phyloP scores from a whole-genome alignment of 163 green algal species.

The Trebouxia gelatinosa region DNA sequence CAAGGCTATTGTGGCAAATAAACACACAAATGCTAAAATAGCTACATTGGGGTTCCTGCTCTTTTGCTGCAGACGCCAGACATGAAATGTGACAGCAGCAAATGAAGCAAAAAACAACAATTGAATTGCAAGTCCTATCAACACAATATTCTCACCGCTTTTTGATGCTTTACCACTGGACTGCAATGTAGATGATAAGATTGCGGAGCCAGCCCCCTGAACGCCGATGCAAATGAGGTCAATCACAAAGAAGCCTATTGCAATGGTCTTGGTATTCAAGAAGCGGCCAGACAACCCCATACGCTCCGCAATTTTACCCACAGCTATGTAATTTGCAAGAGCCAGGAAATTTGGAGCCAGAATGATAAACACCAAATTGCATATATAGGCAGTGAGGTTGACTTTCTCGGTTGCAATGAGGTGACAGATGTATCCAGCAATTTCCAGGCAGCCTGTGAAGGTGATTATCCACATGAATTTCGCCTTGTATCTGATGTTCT shows the following conservation, averaged over 20 bases:
- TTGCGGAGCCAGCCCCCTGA: neutral
- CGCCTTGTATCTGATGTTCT: neutral
- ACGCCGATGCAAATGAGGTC: slow-evolving; percentile 21
- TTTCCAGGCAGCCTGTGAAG: slow-evolving; percentile 6
- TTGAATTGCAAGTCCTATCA: slow-evolving; percentile 4
- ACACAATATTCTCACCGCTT: neutral
- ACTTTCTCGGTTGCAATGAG: neutral
- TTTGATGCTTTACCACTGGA: neutral
- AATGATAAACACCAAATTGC: slow-evolving; percentile 20
- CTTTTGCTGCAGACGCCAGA: neutral
- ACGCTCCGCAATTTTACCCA: slow-evolving; percentile 9
- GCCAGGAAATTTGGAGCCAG: slow-evolving; percentile 18
- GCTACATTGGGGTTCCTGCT: neutral
- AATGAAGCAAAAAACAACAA: slow-evolving; percentile 23
- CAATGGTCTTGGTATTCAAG: slow-evolving; percentile 15
- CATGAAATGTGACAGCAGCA: slow-evolving; percentile 4
- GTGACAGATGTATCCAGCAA: neutral
- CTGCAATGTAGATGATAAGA: slow-evolving; percentile 1
- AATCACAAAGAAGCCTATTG: slow-evolving; percentile 11
- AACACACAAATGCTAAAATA: neutral
- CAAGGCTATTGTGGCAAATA: neutral
- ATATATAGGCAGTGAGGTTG: slow-evolving; percentile 7
- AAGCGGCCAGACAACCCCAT: neutral
- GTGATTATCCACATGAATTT: slow-evolving; percentile 6
- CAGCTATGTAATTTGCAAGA: neutral